phyloP scores from a whole-genome alignment of 192 early-diverging fungal species.

The Glomus cerebriforme region DNA sequence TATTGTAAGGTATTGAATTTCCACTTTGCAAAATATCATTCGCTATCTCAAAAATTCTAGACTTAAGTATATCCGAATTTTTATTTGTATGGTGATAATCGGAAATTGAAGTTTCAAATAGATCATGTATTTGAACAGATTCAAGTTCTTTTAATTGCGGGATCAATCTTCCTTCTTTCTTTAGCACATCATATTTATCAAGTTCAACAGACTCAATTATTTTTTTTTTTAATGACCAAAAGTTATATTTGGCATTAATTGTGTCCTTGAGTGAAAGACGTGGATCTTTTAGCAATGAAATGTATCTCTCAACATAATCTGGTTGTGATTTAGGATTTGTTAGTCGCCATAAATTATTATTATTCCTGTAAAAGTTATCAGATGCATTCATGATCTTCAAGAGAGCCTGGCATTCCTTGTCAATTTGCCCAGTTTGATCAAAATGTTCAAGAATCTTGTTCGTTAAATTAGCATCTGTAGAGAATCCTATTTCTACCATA shows the following conservation, averaged over 20 bases:
- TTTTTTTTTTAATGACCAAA: background rate
- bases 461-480: background rate
- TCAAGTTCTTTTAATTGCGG: background rate
- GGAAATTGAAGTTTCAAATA: background rate
- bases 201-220: background rate
- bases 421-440: background rate
- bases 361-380: background rate
- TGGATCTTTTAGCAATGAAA: background rate
- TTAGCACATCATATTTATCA: background rate
- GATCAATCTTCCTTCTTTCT: background rate
- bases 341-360: background rate
- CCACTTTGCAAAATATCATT: background rate
- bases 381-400: background rate
- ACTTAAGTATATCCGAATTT: background rate
- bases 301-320: background rate
- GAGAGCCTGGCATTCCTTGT: background rate
- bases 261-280: conserved; percentile 4
- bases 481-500: background rate
- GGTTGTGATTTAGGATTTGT: background rate
- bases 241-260: background rate
- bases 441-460: conserved; percentile 7
- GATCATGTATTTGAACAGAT: background rate
- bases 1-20: background rate
- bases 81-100: background rate
- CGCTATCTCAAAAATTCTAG: background rate